Evolutionary conservation across 2,329 filamentous ascomycete species (phyloP), one percentile per base, ranked within the genome.

Genomic region (Didymella arachidicola): DNA sequence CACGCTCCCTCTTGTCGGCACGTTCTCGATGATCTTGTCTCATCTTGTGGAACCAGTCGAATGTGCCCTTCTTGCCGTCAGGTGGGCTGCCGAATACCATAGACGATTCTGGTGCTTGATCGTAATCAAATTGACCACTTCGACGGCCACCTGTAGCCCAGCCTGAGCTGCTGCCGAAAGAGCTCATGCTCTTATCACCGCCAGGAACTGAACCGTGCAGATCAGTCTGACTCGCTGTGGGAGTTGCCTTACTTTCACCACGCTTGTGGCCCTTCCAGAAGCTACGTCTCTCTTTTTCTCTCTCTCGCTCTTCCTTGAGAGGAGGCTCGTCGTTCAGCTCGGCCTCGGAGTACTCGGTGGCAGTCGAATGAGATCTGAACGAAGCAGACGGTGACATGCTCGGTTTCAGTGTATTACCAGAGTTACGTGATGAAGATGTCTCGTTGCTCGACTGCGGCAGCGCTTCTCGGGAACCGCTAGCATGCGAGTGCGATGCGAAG

Each of bases 301-400:
- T 90, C 14, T 86, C 34, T 74, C 76, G 67, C 42, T 69, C 73
- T 2, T 60, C 48, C 22, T 53, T 52, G 5, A 51, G 34, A 58
- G 72, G 68, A 0, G 77, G 67, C 30, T 92, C 90, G 27, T 93
- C 91, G 10, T 83, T 76, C 60, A 90, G 87, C 62, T 96, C 93
- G 29, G 88, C 73, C 71, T 97, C 93, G 0, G 92, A 96, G 22
- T 89, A 87, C 65, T 96, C 93, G 25, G 94, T 95, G 16, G 74
- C 82, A 2, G 85, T 87, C 0, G 85, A 86, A 44, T 84, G 83
- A 11, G 92, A 94, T 66, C 91, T 87, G 58, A 93, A 82, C 0
- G 93, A 96, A 2, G 88, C 86, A 0, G 90, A 86, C 0, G 91
- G 91, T 0, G 92, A 96, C 59, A 84, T 84, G 62, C 87, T 87